A percentile compares a stretch with the other conserved stretches of the same genome.
phyloP scores from a whole-genome alignment of 2,329 filamentous ascomycete genomes.

The Pyrenophora tritici-repentis region DNA sequence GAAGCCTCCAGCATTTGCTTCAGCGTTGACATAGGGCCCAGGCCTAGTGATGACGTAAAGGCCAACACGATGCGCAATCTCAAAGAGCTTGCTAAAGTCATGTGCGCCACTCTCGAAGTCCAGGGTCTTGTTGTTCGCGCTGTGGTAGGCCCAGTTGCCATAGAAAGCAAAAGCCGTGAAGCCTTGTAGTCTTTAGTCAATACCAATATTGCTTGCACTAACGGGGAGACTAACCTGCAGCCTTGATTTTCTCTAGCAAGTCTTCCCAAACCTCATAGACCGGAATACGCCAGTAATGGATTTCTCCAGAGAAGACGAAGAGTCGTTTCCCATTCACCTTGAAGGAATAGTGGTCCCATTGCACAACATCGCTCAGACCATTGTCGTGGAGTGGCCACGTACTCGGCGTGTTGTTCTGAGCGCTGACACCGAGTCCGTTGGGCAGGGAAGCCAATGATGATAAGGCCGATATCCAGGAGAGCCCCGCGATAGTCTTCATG shows the following conservation, averaged over 20 bases:
- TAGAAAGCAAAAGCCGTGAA: conserved; percentile 57
- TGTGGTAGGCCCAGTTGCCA: conserved; percentile 57
- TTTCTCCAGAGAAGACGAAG: conserved; percentile 60
- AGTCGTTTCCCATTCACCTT: conserved; percentile 57
- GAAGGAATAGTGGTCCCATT: conserved; percentile 62
- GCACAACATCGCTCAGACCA: conserved; percentile 53
- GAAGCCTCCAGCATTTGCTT: conserved; percentile 66
- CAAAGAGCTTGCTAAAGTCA: conserved; percentile 58
- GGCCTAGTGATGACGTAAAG: conserved; percentile 62
- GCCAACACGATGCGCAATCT: conserved; percentile 59
- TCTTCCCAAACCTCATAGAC: conserved; percentile 58
- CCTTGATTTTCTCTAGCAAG: conserved; percentile 59
- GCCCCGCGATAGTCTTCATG: conserved; percentile 26
- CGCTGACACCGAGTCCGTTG: conserved; percentile 22
- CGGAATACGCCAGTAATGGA: conserved; percentile 56
- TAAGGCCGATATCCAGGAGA: conserved; percentile 33
- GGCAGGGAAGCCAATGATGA: conserved; percentile 20
- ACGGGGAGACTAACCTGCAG: conserved; percentile 30
- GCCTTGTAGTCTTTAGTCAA: conserved; percentile 30
- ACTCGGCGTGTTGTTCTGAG: conserved; percentile 30
- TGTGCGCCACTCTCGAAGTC: conserved; percentile 61
- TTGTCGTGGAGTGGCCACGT: conserved; percentile 58
- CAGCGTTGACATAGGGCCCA: conserved; percentile 68
- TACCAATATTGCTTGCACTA: neutral
- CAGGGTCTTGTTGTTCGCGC: conserved; percentile 50